Percentiles rank a stretch among this genome's conserved stretches.
Conservation (phyloP, 805 yeast species). For the Candida odintsovae region DNA sequence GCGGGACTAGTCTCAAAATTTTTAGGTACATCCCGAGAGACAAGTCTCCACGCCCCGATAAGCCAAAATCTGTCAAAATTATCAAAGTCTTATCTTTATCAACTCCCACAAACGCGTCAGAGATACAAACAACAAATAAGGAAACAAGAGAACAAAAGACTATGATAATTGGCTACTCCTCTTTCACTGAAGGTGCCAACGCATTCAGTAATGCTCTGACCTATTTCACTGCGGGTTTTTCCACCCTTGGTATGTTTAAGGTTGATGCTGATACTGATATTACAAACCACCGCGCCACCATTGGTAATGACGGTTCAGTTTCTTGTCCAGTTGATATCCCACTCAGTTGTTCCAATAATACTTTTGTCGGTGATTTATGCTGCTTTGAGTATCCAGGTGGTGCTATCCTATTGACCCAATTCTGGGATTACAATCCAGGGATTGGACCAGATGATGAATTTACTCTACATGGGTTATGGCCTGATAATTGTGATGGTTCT, state of each 20-base stretch:
- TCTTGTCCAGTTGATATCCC: constrained; percentile 56
- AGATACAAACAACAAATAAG: neutral
- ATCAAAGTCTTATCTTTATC: neutral
- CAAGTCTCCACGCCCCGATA: neutral
- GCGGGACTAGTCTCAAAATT: neutral
- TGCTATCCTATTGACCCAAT: constrained; percentile 75
- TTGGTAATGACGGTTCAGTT: neutral
- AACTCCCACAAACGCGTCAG: neutral
- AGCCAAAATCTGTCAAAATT: neutral
- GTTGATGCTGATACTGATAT: neutral
- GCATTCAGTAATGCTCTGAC: neutral
- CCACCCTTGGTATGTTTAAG: neutral
- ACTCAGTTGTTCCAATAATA: constrained; percentile 51
- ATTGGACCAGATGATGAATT: constrained; percentile 66
- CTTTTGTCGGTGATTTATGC: constrained; percentile 56
- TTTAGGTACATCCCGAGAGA: neutral
- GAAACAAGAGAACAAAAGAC: neutral
- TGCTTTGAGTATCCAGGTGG: constrained; percentile 90
- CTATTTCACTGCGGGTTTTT: neutral
- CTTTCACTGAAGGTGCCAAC: neutral
- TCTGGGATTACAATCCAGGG: constrained; percentile 84
- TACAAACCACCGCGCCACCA: neutral
- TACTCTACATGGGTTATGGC: constrained; percentile 87
- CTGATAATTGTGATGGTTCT: constrained; percentile 80
- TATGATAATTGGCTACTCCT: neutral